Percentiles rank a stretch among this genome's conserved stretches.
Evolutionary conservation across 2,329 filamentous ascomycete species (phyloP).

Genomic region (Trichoderma koningiopsis): DNA sequence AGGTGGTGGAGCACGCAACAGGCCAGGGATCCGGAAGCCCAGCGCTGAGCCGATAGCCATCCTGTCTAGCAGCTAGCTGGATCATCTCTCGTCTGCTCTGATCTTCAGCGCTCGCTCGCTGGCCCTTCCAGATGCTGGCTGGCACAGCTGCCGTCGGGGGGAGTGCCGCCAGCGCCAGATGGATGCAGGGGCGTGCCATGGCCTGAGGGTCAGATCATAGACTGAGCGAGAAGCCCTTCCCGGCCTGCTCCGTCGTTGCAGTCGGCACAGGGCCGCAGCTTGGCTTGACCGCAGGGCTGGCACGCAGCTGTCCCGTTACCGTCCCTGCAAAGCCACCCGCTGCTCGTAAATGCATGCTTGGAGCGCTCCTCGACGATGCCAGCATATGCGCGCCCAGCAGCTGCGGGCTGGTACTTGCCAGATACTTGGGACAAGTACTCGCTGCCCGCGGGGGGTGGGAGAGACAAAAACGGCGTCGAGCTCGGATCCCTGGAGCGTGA

Average conservation of each 20-base stretch:
- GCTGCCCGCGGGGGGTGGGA: not conserved
- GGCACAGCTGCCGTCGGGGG: slow-evolving; percentile 18
- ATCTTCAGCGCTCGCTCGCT: not conserved
- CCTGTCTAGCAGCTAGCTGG: not conserved
- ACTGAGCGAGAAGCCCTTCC: not conserved
- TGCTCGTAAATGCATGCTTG: not conserved
- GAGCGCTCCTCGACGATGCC: not conserved
- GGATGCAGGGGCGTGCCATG: slow-evolving; percentile 11
- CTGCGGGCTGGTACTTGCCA: not conserved
- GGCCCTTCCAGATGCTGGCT: slow-evolving; percentile 7
- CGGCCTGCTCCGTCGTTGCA: not conserved
- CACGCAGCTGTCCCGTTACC: slow-evolving; percentile 7
- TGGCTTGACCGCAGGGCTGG: slow-evolving; percentile 5
- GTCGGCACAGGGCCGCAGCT: not conserved
- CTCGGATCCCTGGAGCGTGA: slow-evolving; percentile 19
- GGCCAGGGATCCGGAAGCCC: slow-evolving; percentile 20
- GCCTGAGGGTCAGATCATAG: not conserved
- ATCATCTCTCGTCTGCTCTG: not conserved
- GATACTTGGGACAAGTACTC: not conserved
- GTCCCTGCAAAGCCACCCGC: slow-evolving; percentile 14
- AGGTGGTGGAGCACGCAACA: not conserved
- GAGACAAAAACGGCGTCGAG: slow-evolving; percentile 20
- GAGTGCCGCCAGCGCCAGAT: slow-evolving; percentile 4
- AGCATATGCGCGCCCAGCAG: not conserved
- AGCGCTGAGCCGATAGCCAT: slow-evolving; percentile 13